phyloP scores from a whole-genome alignment of 208 protist genomes.

The Leishmania braziliensis region DNA sequence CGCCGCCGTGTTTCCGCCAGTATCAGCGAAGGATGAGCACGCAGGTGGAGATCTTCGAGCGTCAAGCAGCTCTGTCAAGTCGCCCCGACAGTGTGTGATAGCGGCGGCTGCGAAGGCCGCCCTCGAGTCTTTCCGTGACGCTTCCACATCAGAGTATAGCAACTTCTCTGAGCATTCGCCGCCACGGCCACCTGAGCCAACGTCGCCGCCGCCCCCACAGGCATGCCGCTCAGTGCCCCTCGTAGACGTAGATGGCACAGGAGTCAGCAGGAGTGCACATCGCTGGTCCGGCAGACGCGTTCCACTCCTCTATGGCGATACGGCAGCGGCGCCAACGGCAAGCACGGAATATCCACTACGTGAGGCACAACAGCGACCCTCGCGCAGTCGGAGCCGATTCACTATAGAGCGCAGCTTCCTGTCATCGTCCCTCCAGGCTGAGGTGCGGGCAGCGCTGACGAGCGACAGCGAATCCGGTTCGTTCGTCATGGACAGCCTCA shows the following conservation, averaged over 20 bases:
- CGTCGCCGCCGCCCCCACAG: not conserved
- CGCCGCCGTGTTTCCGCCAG: not conserved
- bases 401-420: constrained; percentile 24
- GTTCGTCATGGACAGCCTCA: not conserved
- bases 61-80: not conserved
- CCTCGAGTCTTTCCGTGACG: not conserved
- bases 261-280: not conserved
- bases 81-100: not conserved
- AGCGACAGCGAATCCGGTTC: constrained; percentile 7
- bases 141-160: not conserved
- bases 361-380: not conserved
- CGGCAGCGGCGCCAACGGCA: not conserved
- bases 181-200: not conserved
- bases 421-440: constrained; percentile 17
- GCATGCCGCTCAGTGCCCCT: not conserved
- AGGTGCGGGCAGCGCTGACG: constrained; percentile 20
- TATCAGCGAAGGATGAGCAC: not conserved
- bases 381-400: constrained; percentile 8
- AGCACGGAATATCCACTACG: not conserved
- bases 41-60: not conserved
- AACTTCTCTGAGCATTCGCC: not conserved
- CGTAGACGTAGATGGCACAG: not conserved
- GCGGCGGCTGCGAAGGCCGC: not conserved
- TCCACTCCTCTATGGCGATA: not conserved
- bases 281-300: constrained; percentile 22